Percentiles rank a stretch among this genome's conserved stretches.
These are phyloP conservation scores for Vanrija pseudolonga DNA, from an alignment of 1,284 basidiomycete species.

Conservation along the genomic window DNA sequence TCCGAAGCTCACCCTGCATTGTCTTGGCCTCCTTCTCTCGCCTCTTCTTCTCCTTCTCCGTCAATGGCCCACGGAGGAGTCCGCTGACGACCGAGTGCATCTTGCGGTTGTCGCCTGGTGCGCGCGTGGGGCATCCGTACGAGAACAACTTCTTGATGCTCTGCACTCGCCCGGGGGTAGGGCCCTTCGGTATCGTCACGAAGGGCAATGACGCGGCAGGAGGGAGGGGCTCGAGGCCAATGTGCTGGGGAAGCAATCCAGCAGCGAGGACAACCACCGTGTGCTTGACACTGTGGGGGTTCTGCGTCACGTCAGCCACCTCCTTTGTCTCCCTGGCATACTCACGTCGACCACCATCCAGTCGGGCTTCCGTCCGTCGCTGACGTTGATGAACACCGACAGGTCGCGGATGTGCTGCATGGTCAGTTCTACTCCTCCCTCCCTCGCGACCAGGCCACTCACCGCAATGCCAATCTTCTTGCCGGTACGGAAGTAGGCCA, in stretches of 20 bases:
- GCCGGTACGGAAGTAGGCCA: constrained; percentile 65
- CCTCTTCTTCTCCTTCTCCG: constrained; percentile 64
- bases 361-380: constrained; percentile 71
- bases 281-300: constrained; percentile 66
- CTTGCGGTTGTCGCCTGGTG: constrained; percentile 75
- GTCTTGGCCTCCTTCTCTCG: constrained; percentile 53
- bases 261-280: constrained; percentile 75
- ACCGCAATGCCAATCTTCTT: constrained; percentile 72
- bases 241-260: constrained; percentile 66
- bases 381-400: constrained; percentile 65
- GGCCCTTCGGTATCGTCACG: constrained; percentile 56
- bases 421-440: constrained; percentile 3
- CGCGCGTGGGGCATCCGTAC: constrained; percentile 82
- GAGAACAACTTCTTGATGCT: constrained; percentile 79
- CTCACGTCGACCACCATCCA: constrained; percentile 79
- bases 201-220: constrained; percentile 56
- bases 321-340: neutral
- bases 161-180: constrained; percentile 54
- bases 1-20: constrained; percentile 26
- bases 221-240: constrained; percentile 61
- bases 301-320: constrained; percentile 51
- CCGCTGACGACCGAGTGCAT: constrained; percentile 80
- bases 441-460: constrained; percentile 34
- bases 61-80: constrained; percentile 76
- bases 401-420: constrained; percentile 77